These are phyloP conservation scores for Ilyonectria robusta DNA, from an alignment of 2,329 filamentous ascomycete genomes.

Conservation along the genomic window DNA sequence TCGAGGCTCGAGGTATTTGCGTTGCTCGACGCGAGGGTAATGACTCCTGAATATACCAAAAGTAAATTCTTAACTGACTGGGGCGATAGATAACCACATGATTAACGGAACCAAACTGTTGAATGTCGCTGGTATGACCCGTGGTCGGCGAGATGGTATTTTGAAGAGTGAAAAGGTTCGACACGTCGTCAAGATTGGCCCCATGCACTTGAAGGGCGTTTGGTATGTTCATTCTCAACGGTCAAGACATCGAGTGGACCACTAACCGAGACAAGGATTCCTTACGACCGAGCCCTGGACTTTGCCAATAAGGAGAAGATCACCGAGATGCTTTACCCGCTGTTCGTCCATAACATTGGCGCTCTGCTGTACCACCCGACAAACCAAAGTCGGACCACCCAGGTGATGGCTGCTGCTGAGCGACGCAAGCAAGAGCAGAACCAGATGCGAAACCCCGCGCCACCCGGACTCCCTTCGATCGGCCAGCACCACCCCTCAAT, in stretches of 20 bases:
- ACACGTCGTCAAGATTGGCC: conserved; percentile 98
- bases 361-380: conserved; percentile 93
- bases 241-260: conserved; percentile 34
- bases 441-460: conserved; percentile 73
- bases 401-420: conserved; percentile 89
- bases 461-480: conserved; percentile 74
- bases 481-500: conserved; percentile 74
- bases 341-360: conserved; percentile 98
- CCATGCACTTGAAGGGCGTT: conserved; percentile 98
- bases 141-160: conserved; percentile 94
- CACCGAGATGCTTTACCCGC: conserved; percentile 91
- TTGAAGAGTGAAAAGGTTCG: conserved; percentile 97
- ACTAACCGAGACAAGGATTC: conserved; percentile 78
- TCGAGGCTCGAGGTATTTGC: conserved; percentile 95
- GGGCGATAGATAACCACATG: conserved; percentile 89
- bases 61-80: conserved; percentile 20
- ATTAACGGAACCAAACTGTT: conserved; percentile 98
- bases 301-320: conserved; percentile 99
- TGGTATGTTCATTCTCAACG: conserved; percentile 75
- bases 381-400: conserved; percentile 85
- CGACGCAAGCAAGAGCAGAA: conserved; percentile 80
- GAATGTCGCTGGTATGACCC: conserved; percentile 98
- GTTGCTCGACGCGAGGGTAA: conserved; percentile 93
- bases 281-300: conserved; percentile 95
- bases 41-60: conserved; percentile 37